These are phyloP conservation scores for Aspergillus sclerotialis DNA, from an alignment of 2,329 filamentous ascomycete species.

Conservation along the genomic window DNA sequence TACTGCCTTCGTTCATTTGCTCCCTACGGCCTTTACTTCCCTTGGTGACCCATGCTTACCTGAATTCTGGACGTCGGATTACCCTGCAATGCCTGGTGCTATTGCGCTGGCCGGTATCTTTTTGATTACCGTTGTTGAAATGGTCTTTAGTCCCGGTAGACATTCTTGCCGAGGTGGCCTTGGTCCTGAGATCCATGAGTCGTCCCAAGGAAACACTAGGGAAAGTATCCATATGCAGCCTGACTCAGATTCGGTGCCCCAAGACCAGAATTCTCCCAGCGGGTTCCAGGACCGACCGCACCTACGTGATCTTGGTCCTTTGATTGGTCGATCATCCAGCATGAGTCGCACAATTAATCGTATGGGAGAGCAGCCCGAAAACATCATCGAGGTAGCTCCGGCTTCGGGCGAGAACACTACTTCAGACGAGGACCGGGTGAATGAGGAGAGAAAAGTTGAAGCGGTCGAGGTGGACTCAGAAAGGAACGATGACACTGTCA, in stretches of 20 bases:
- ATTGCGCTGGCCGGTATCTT: constrained; percentile 41
- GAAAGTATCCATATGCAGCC: not conserved
- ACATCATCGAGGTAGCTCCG: constrained; percentile 16
- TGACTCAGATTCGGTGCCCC: not conserved
- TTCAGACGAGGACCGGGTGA: constrained; percentile 1
- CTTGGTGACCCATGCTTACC: constrained; percentile 47
- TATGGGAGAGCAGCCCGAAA: constrained; percentile 17
- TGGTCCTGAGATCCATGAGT: not conserved
- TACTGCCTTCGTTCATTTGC: constrained; percentile 74
- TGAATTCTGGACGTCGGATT: constrained; percentile 39
- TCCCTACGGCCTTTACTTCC: constrained; percentile 56
- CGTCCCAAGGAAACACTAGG: not conserved
- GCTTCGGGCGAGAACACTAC: too few species aligned
- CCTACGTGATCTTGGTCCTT: constrained; percentile 19
- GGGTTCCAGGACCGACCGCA: constrained; percentile 11
- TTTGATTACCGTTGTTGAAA: constrained; percentile 46
- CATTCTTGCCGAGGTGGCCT: constrained; percentile 20
- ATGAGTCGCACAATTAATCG: constrained; percentile 22
- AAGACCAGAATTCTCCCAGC: not conserved
- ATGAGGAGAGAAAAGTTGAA: constrained; percentile 10
- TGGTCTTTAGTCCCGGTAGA: constrained; percentile 44
- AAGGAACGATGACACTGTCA: constrained; percentile 7
- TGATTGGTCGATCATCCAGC: constrained; percentile 20
- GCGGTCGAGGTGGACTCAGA: constrained; percentile 12
- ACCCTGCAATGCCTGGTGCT: constrained; percentile 43